Evolutionary conservation across 106 monocot genomes (phyloP), one percentile per base, ranked within the genome.

Genomic region (Gastrodia elata): DNA sequence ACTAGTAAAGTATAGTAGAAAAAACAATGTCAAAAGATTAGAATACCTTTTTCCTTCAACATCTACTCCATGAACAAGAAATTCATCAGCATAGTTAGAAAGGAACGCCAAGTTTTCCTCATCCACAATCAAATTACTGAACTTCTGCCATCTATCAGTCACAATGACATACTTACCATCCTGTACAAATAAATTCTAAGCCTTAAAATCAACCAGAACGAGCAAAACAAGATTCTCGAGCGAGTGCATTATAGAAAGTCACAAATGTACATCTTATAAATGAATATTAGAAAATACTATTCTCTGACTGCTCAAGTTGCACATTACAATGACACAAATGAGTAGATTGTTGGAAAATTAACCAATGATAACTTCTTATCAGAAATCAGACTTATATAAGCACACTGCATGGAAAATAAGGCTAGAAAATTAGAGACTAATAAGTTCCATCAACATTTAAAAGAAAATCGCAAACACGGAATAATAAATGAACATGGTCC

Each of bases 1-100:
- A 32, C 1, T 11, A 61, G 9, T 26, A 25, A 73, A 74, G 25
- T 43, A 68, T 64, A 46, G 10, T n/a, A 33, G 6, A 16, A 26
- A 39, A 20, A 75, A 55, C 9, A 61, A 39, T 42, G 8, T 24
- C 20, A 2, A 20, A 18, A 57, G 40, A 11, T 1, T 25, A 40
- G 38, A 65, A 56, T 27, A 94, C 96, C 87, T 97, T 90, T 97
- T 97, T 20, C 96, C 96, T 72, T 97, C 92, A 68, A 97, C 92
- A 86, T 92, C 96, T 80, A 97, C 96, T 76, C 96, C 96, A 77
- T 97, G 96, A 64, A 97, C 90, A 70, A 97, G 83, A 83, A 92
- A 97, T 35, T 97, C 92, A 83, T 92, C 96, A 80, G 87, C 85
- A 83, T 78, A 92, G 4, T 76, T 64, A 34, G 90, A 80, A 57